These are phyloP conservation scores for Pyricularia sp. DNA, from an alignment of 2,329 filamentous ascomycete genomes.

Conservation along the genomic window DNA sequence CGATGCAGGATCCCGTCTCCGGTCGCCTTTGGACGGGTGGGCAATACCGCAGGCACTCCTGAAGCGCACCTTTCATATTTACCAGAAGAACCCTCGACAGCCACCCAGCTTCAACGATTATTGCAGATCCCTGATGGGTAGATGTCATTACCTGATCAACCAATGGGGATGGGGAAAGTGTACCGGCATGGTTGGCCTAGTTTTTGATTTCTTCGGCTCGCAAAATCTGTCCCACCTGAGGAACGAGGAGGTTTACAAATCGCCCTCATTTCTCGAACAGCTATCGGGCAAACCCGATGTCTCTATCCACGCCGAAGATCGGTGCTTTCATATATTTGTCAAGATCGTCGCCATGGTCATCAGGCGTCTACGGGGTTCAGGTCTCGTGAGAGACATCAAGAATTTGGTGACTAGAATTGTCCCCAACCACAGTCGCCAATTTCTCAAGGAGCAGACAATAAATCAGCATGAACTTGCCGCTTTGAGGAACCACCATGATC, in stretches of 20 bases:
- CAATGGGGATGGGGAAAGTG: constrained; percentile 58
- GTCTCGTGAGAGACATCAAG: constrained; percentile 44
- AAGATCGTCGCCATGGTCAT: constrained; percentile 54
- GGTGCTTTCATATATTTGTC: constrained; percentile 58
- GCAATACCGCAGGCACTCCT: constrained; percentile 45
- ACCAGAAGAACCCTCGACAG: constrained; percentile 45
- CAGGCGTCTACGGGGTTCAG: constrained; percentile 35
- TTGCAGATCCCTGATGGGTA: constrained; percentile 46
- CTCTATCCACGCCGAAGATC: constrained; percentile 42
- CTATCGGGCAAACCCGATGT: constrained; percentile 36
- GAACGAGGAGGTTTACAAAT: constrained; percentile 54
- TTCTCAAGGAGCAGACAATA: constrained; percentile 52
- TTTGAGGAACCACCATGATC: constrained; percentile 59
- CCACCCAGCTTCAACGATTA: constrained; percentile 57
- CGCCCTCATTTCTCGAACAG: constrained; percentile 51
- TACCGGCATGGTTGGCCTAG: constrained; percentile 45
- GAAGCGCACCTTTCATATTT: constrained; percentile 48
- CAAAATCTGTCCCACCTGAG: constrained; percentile 52
- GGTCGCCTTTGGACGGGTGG: constrained; percentile 47
- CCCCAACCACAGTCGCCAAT: constrained; percentile 57
- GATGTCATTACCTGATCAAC: constrained; percentile 53
- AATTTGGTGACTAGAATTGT: constrained; percentile 53
- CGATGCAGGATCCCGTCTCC: constrained; percentile 26
- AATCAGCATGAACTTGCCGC: constrained; percentile 53
- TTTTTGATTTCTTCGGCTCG: constrained; percentile 61